A percentile compares a stretch with the other conserved stretches of the same genome.
phyloP scores from a whole-genome alignment of 169 alveolate genomes.

The Plasmodium vivax region DNA sequence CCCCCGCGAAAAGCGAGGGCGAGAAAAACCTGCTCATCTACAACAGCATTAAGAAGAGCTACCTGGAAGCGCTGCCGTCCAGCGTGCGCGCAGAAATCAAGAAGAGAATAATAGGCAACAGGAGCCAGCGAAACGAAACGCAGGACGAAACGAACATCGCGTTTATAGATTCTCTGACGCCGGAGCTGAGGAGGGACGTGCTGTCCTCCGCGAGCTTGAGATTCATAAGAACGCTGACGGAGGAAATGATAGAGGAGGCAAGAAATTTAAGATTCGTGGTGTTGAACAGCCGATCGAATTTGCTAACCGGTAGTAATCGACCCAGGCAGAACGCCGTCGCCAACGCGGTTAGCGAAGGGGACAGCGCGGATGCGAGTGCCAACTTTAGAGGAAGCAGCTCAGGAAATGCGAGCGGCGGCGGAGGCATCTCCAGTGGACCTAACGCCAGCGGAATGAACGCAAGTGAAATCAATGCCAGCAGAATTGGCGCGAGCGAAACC shows the following conservation, averaged over 20 bases:
- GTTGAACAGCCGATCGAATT: conserved; percentile 13
- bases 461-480: neutral
- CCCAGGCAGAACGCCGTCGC: neutral
- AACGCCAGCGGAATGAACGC: neutral
- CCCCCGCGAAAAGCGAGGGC: neutral
- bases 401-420: neutral
- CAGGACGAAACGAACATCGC: conserved; percentile 84
- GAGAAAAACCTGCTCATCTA: conserved; percentile 25
- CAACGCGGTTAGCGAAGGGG: neutral
- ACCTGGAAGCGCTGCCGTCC: conserved; percentile 55
- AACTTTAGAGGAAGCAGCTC: neutral
- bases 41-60: conserved; percentile 71
- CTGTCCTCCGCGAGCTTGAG: conserved; percentile 82
- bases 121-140: conserved; percentile 40
- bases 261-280: conserved; percentile 72
- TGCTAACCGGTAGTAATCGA: conserved; percentile 10
- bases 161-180: conserved; percentile 84
- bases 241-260: conserved; percentile 85
- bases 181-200: conserved; percentile 85
- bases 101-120: conserved; percentile 66
- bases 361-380: neutral
- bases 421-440: neutral
- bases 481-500: neutral
- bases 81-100: conserved; percentile 61
- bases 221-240: conserved; percentile 82